Conservation (phyloP, 768 basidiomycete genomes). For the Mrakia blollopis region DNA sequence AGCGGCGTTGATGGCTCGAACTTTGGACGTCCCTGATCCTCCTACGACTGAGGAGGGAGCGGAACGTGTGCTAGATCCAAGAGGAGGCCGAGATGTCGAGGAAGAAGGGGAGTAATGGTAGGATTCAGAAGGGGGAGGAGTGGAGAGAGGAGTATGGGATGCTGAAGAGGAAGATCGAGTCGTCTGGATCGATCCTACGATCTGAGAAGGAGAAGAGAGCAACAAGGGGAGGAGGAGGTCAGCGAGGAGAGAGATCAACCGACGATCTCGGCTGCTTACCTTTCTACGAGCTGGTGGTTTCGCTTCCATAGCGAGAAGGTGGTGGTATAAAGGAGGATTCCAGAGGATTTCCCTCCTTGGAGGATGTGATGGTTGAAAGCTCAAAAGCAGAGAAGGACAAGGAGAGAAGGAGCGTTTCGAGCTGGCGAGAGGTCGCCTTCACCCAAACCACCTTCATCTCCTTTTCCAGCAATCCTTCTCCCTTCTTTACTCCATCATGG, state of each 20-base stretch:
- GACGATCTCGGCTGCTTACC: neutral
- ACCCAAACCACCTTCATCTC: neutral
- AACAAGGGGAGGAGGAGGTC: conserved; percentile 2
- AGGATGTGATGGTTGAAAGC: neutral
- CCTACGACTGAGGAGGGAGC: conserved; percentile 2
- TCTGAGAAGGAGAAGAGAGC: neutral
- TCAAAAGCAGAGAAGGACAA: too few species aligned
- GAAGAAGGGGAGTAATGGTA: neutral
- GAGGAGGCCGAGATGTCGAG: neutral
- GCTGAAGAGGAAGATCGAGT: neutral
- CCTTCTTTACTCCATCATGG: neutral
- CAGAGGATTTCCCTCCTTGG: neutral
- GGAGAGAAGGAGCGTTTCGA: neutral
- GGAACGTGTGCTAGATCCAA: neutral
- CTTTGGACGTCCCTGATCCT: neutral
- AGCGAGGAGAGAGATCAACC: neutral
- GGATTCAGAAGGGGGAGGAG: neutral
- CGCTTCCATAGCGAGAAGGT: neutral
- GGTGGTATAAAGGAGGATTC: neutral
- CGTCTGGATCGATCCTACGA: conserved; percentile 1
- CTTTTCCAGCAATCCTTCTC: neutral
- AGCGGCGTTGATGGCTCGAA: conserved; percentile 4
- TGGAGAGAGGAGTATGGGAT: neutral
- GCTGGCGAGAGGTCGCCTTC: neutral
- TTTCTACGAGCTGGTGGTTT: conserved; percentile 19